A percentile compares a stretch with the other conserved stretches of the same genome.
Evolutionary conservation across 228 moss, liverwort and hornwort species (phyloP).

Genomic region (Sphagnum fallax): DNA sequence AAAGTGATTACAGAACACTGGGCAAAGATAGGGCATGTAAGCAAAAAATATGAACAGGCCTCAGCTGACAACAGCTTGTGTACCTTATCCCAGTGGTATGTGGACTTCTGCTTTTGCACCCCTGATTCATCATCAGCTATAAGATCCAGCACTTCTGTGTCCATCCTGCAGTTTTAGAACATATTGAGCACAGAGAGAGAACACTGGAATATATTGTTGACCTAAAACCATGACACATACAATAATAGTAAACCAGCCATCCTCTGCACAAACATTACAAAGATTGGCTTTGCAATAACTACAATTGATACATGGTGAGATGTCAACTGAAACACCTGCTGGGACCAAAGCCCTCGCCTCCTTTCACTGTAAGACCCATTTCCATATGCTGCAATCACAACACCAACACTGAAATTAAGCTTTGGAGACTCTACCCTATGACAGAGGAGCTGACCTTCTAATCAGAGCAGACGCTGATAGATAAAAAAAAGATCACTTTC

Average conservation of each 20-base stretch:
- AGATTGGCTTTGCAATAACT: no score
- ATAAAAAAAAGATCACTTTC: no score
- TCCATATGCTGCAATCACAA: conserved; percentile 53
- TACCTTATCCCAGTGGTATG: conserved; percentile 92
- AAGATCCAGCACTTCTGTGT: conserved; percentile 85
- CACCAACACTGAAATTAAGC: not conserved
- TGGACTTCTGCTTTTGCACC: conserved; percentile 78
- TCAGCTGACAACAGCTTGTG: not conserved
- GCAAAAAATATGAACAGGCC: no score
- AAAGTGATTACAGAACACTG: no score
- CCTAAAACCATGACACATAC: no score
- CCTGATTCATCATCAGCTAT: conserved; percentile 91
- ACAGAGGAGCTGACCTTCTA: not conserved
- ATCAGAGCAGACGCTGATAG: no score
- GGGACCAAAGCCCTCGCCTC: conserved; percentile 63
- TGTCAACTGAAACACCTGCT: conserved; percentile 28
- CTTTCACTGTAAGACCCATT: conserved; percentile 70
- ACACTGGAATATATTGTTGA: no score
- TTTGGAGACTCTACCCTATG: not conserved
- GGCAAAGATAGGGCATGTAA: no score
- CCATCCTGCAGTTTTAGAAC: conserved; percentile 42
- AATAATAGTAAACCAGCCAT: no score
- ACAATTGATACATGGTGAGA: no score
- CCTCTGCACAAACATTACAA: no score
- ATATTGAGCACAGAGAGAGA: no score